Base-by-base conservation (phyloP, 2,329 filamentous ascomycete genomes). In the Moelleriella libera region DNA sequence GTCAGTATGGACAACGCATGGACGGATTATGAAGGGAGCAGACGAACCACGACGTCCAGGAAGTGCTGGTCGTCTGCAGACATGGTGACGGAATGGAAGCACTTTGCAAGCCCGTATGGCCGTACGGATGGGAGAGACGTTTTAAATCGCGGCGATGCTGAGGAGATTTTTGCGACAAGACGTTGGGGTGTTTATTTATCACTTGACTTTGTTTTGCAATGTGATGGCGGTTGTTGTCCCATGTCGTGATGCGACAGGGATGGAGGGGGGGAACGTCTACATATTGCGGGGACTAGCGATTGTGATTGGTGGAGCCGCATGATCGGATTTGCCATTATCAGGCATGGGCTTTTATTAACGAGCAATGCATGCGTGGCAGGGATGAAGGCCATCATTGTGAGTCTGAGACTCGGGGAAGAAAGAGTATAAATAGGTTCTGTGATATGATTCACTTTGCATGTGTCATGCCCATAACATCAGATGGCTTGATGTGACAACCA, bases 61-160 rank as follows among this genome's bases (percentile, higher is more conserved):
- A 89, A 83, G 57, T 84, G 80, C 67, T 87, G 81, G 60, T 88
- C 84, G 62, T 89, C 83, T 61, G 78, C 80, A 54, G 85, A 83
- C 85, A 90, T 90, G 54, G 60, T 75, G 60, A 12, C 3, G 32
- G 8, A 12, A 12, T 12, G 32, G 32, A 12, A 37, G 32, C 32
- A 12, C 32, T 37, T 12, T 37, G 8, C 32, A 37, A 37, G 8
- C 12, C 2, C 12, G 32, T 37, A 4, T 37, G 8, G 8, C 32
- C 12, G 32, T 37, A 8, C 2, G 2, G 32, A 37, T 37, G 32
- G 32, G 4, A 12, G 8, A 37, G 32, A 12, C 32, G 32, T 37
- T 12, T 3, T 12, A 21, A 21, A 21, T 37, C 32, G 4, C 32
- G 2, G 32, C 32, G 32, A 8, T 37, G 32, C 8, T 37, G 8